phyloP scores from a whole-genome alignment of 1,284 basidiomycete species.

The Macrocystidia cucumis region DNA sequence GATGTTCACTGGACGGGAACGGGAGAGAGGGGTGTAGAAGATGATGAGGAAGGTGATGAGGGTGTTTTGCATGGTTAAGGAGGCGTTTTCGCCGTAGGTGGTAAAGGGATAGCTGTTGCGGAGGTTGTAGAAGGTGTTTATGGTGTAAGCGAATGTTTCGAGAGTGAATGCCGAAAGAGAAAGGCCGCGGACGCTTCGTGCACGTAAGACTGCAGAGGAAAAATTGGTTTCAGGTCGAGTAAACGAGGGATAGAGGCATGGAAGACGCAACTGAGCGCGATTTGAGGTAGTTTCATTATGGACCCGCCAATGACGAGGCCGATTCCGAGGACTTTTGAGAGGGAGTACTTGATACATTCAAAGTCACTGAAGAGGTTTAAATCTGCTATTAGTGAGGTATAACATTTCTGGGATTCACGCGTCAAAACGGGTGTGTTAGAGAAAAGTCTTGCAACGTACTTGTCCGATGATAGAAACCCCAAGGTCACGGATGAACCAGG shows the following conservation, averaged over 20 bases:
- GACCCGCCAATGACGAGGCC: constrained; percentile 91
- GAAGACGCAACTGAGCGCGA: constrained; percentile 58
- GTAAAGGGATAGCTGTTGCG: constrained; percentile 80
- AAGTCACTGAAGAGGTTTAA: constrained; percentile 79
- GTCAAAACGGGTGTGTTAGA: not conserved
- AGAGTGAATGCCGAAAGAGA: constrained; percentile 71
- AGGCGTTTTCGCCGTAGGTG: constrained; percentile 87
- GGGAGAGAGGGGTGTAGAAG: constrained; percentile 30
- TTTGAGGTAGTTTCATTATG: constrained; percentile 94
- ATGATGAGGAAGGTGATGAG: constrained; percentile 73
- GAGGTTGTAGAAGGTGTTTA: constrained; percentile 73
- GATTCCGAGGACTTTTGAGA: constrained; percentile 90
- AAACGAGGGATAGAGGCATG: too few species aligned
- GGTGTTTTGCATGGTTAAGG: constrained; percentile 75
- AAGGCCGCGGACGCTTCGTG: constrained; percentile 71
- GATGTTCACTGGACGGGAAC: constrained; percentile 14
- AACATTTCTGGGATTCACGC: constrained; percentile 67
- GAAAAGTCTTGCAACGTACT: constrained; percentile 28
- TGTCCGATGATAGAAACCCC: constrained; percentile 79
- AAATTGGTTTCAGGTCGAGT: too few species aligned
- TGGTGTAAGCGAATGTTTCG: constrained; percentile 76
- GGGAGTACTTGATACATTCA: constrained; percentile 83
- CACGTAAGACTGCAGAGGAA: constrained; percentile 31
- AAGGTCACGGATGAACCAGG: constrained; percentile 76
- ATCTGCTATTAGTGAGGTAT: constrained; percentile 84